Evolutionary conservation across 2,329 filamentous ascomycete species (phyloP).

Genomic region (Alternaria sp.): DNA sequence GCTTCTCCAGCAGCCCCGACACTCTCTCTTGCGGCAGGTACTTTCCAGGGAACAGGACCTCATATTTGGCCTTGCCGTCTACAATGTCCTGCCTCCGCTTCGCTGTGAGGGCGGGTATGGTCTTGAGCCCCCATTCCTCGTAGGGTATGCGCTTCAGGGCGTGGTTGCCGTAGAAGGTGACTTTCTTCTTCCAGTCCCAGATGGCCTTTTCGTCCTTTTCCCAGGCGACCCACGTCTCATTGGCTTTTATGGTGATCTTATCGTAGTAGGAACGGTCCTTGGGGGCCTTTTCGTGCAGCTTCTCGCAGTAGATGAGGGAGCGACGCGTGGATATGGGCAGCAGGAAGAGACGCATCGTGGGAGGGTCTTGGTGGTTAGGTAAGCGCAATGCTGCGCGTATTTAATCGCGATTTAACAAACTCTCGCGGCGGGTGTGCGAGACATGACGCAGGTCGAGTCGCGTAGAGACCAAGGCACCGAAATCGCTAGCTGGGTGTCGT

Average conservation of each 20-base stretch:
- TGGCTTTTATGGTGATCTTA: constrained; percentile 72
- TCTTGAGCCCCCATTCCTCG: constrained; percentile 98
- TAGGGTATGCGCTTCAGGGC: constrained; percentile 87
- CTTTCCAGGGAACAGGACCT: constrained; percentile 77
- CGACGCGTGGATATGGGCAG: constrained; percentile 90
- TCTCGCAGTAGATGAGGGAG: constrained; percentile 90
- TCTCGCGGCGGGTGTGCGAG: not conserved
- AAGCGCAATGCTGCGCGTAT: constrained; percentile 22
- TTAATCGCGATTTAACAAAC: not conserved
- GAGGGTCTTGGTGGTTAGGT: constrained; percentile 8
- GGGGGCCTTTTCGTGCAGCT: constrained; percentile 63
- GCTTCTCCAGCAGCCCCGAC: constrained; percentile 66
- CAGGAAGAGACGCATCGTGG: constrained; percentile 85
- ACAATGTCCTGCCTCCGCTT: constrained; percentile 69
- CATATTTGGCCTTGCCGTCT: constrained; percentile 67
- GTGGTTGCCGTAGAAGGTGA: constrained; percentile 86
- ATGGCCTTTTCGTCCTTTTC: constrained; percentile 72
- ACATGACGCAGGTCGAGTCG: constrained; percentile 25
- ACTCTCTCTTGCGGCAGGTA: constrained; percentile 71
- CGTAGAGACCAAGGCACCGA: constrained; percentile 9
- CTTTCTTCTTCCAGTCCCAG: constrained; percentile 81
- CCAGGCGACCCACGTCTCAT: constrained; percentile 82
- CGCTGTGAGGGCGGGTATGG: constrained; percentile 80
- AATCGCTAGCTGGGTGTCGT: not conserved
- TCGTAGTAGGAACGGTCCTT: constrained; percentile 66